Evolutionary conservation across 2,329 filamentous ascomycete genomes (phyloP), one percentile per base, ranked within the genome.

Genomic region (Sarocladiaceae sp.): DNA sequence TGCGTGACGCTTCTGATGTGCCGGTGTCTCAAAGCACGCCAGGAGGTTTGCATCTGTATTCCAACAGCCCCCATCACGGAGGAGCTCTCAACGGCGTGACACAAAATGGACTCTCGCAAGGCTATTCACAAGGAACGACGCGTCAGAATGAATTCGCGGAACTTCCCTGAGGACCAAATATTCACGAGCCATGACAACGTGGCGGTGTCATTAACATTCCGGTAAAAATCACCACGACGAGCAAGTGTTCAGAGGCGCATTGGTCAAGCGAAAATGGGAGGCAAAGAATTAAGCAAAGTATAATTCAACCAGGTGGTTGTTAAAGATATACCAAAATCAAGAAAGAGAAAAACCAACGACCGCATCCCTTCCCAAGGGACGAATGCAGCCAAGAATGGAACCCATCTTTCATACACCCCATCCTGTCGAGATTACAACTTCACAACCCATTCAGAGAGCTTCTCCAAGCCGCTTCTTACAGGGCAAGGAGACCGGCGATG

Each of bases 401-500:
- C n/a, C n/a, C n/a, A n/a, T n/a, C n/a, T n/a, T n/a, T n/a, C n/a
- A n/a, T n/a, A n/a, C n/a, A n/a, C n/a, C n/a, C n/a, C n/a, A n/a
- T n/a, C n/a, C n/a, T n/a, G n/a, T n/a, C n/a, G n/a, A n/a, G n/a
- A n/a, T n/a, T n/a, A n/a, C n/a, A n/a, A n/a, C n/a, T n/a, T n/a
- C n/a, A n/a, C n/a, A n/a, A n/a, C n/a, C n/a, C n/a, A n/a, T n/a
- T n/a, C n/a, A n/a, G n/a, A n/a, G n/a, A n/a, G n/a, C n/a, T n/a
- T n/a, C n/a, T n/a, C n/a, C n/a, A n/a, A n/a, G n/a, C n/a, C n/a
- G n/a, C n/a, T n/a, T n/a, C 15, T 39, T 39, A 39, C 34, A 39
- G 35, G 27, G 47, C 47, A 20, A 49, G 31, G 27, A 47, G 27
- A 44, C 48, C 48, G 20, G 43, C 24, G 20, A 34, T 23, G 32